These are phyloP conservation scores for Gynostemma pentaphyllum DNA, from an alignment of 306 rosid species.

Conservation along the genomic window DNA sequence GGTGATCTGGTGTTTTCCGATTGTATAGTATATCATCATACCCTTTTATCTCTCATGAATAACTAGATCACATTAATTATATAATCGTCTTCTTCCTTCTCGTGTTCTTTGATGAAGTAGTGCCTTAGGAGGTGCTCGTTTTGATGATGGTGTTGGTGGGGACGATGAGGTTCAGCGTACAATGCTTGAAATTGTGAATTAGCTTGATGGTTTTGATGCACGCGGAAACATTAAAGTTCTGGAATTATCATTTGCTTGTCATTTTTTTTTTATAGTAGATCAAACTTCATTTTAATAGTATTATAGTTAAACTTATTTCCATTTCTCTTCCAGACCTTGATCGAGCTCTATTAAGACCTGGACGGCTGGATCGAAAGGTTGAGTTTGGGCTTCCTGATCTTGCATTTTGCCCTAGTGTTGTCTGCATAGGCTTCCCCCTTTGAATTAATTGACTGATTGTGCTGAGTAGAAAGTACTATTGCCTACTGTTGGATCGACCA, in stretches of 20 bases:
- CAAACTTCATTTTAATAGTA: background rate
- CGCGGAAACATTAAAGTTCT: conserved; percentile 90
- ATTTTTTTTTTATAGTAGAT: too few species aligned
- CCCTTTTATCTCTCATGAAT: too few species aligned
- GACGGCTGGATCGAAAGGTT: conserved; percentile 92
- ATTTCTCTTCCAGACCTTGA: conserved; percentile 64
- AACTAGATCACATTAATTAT: too few species aligned
- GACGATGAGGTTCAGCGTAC: conserved; percentile 97
- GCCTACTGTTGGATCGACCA: background rate
- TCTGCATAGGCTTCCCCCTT: too few species aligned
- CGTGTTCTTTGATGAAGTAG: conserved; percentile 97
- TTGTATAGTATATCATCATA: too few species aligned
- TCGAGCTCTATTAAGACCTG: conserved; percentile 91
- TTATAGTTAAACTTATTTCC: conserved; percentile 1
- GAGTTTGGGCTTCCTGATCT: conserved; percentile 98
- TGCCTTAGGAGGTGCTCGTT: conserved; percentile 98
- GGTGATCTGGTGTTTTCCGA: too few species aligned
- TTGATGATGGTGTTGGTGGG: conserved; percentile 98
- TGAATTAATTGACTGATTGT: too few species aligned
- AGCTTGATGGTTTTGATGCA: conserved; percentile 97
- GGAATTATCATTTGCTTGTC: background rate
- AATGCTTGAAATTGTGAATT: conserved; percentile 97
- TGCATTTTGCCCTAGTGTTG: too few species aligned
- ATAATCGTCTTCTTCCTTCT: too few species aligned
- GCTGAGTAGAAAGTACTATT: too few species aligned